Evolutionary conservation across 352 stramenopile genomes (phyloP).

Genomic region (Phytophthora brassicae): DNA sequence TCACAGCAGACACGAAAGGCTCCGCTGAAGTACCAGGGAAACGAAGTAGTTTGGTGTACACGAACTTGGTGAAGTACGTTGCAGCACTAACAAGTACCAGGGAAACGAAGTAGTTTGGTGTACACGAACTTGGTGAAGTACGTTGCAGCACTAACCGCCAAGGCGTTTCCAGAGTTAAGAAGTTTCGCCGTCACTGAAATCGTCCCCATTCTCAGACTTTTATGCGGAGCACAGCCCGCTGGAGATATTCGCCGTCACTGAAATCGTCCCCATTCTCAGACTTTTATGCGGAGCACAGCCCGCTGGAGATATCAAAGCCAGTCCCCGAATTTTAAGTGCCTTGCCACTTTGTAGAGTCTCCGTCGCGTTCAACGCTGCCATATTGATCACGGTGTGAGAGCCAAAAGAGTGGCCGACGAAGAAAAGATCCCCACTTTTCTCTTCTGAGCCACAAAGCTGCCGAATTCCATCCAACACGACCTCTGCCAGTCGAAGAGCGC

Average conservation of each 20-base stretch:
- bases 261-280: too few relatives aligned
- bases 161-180: slow-evolving; percentile 23
- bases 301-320: slow-evolving; percentile 45
- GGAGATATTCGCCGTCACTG: too few relatives aligned
- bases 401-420: too few relatives aligned
- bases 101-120: slow-evolving; percentile 38
- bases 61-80: slow-evolving; percentile 16
- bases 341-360: too few relatives aligned
- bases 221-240: slow-evolving; percentile 38
- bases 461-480: slow-evolving; percentile 32
- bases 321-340: slow-evolving; percentile 33
- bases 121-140: slow-evolving; percentile 43
- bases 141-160: slow-evolving; percentile 16
- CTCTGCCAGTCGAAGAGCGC: slow-evolving; percentile 22
- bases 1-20: slow-evolving; percentile 34
- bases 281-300: slow-evolving; percentile 36
- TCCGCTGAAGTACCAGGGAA: too few relatives aligned
- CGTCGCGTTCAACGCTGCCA: slow-evolving; percentile 35
- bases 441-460: slow-evolving; percentile 30
- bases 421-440: too few relatives aligned
- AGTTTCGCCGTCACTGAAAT: too few relatives aligned
- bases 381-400: slow-evolving; percentile 40
- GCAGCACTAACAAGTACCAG: slow-evolving; percentile 22
- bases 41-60: slow-evolving; percentile 47
- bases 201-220: too few relatives aligned